Evolutionary conservation across 1,284 basidiomycete species (phyloP).

Genomic region (Cystobasidium slooffiae): DNA sequence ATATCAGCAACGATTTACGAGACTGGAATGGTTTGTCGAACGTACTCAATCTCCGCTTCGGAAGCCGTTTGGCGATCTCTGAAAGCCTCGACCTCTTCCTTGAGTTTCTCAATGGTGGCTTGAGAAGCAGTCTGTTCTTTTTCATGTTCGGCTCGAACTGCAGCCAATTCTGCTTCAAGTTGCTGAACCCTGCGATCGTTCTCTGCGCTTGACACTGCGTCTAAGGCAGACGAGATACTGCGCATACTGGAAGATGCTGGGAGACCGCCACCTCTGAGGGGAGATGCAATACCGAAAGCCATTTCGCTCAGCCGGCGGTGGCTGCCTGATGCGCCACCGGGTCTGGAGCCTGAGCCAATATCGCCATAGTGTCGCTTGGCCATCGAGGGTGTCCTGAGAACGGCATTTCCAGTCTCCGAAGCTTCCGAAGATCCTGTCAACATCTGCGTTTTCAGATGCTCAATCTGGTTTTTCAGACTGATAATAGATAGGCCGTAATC

Average conservation of each 20-base stretch:
- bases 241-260: conserved; percentile 27
- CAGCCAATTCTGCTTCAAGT: background rate
- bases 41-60: background rate
- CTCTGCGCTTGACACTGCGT: conserved; percentile 21
- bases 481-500: conserved; percentile 10
- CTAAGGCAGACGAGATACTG: conserved; percentile 33
- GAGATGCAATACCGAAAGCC: conserved; percentile 36
- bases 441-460: conserved; percentile 26
- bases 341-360: conserved; percentile 19
- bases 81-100: background rate
- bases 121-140: background rate
- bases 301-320: conserved; percentile 28
- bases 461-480: conserved; percentile 38
- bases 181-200: background rate
- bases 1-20: background rate
- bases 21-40: background rate
- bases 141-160: background rate
- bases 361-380: conserved; percentile 28
- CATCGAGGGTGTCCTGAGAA: conserved; percentile 2
- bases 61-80: background rate
- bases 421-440: conserved; percentile 14
- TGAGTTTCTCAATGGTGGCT: background rate
- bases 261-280: background rate
- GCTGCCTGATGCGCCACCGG: conserved; percentile 14
- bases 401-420: background rate